Evolutionary conservation across 768 basidiomycete species (phyloP), one percentile per base, ranked within the genome.

Genomic region (Mycena pura): DNA sequence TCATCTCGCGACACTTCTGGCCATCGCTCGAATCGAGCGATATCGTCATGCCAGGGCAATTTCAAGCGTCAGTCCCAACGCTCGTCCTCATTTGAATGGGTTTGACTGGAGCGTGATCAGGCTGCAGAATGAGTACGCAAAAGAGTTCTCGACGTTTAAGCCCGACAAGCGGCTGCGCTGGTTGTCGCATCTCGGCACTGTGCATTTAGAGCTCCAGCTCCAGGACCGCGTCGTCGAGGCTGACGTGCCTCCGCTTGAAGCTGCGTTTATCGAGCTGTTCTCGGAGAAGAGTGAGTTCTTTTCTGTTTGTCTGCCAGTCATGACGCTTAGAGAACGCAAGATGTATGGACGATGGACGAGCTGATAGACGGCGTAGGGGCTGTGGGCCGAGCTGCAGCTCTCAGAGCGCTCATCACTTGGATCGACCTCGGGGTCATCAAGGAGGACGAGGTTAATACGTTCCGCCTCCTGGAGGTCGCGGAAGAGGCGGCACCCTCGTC

Each of bases 1-100:
- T 99, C 68, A 91, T 99, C 36, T 99, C 97, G 11, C 85, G 88
- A 13, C 89, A 96, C 68, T 99, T 98, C 76, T 99, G 97, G 97
- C 97, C 97, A 0, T 77, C 88, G 1, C 80, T 97, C 24, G 90
- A 92, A 67, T 77, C 89, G 2, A 86, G 86, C 56, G 84, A 83
- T 15, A 81, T 97, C 58, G 72, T 80, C 40, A 90, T 99, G 84
- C 93, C 96, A 0, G 92, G 93, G 3, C 93, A 94, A 71, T 88
- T 97, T 70, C 84, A 86, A 66, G 74, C 75, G 96, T 96, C 69
- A 44, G 89, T 76, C 4, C 41, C 13, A 28, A 7, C 39, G 34
- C 29, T 59, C 27, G 56, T 62, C 41, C 62, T 48, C 14, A 38
- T 63, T 5, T 40, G 38, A 15, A 22, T 13, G 8, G 2, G 27